Percentiles rank a stretch among this genome's conserved stretches.
Evolutionary conservation across 192 early-diverging fungal genomes (phyloP).

Genomic region (Dispira simplex): DNA sequence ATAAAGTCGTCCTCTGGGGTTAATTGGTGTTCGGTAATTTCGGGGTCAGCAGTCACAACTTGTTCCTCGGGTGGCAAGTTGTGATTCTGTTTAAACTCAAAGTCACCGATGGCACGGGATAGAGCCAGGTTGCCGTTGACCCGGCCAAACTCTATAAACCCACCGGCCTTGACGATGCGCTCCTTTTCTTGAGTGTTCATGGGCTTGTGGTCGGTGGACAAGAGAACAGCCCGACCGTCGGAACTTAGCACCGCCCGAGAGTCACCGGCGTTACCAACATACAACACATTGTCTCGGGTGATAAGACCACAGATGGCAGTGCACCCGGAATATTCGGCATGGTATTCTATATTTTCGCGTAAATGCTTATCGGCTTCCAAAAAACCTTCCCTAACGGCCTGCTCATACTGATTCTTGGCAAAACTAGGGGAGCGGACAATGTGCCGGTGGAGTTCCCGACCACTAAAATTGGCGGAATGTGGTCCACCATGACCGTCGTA

Average conservation of each 20-base stretch:
- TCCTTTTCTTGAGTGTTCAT: constrained; percentile 64
- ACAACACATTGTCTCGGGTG: constrained; percentile 63
- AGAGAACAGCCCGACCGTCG: constrained; percentile 53
- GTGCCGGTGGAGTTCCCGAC: constrained; percentile 54
- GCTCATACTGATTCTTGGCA: constrained; percentile 43
- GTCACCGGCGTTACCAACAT: constrained; percentile 90
- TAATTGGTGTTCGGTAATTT: constrained; percentile 46
- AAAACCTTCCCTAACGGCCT: constrained; percentile 74
- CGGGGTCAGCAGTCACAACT: constrained; percentile 86
- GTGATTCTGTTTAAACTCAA: constrained; percentile 91
- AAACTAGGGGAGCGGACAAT: constrained; percentile 50
- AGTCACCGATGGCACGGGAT: constrained; percentile 94
- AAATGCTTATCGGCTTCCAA: constrained; percentile 65
- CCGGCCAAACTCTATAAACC: constrained; percentile 96
- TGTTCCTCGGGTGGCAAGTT: constrained; percentile 70
- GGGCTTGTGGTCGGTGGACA: constrained; percentile 96
- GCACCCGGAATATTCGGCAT: constrained; percentile 80
- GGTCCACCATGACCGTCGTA: constrained; percentile 93
- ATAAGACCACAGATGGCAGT: constrained; percentile 85
- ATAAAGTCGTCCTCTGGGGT: constrained; percentile 76
- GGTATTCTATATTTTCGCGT: constrained; percentile 16
- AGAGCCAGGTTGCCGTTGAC: constrained; percentile 99
- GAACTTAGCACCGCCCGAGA: constrained; percentile 78
- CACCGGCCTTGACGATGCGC: constrained; percentile 81
- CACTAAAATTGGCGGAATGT: constrained; percentile 73